Evolutionary conservation across 2,329 filamentous ascomycete genomes (phyloP).

Genomic region (Cadophora sp.): DNA sequence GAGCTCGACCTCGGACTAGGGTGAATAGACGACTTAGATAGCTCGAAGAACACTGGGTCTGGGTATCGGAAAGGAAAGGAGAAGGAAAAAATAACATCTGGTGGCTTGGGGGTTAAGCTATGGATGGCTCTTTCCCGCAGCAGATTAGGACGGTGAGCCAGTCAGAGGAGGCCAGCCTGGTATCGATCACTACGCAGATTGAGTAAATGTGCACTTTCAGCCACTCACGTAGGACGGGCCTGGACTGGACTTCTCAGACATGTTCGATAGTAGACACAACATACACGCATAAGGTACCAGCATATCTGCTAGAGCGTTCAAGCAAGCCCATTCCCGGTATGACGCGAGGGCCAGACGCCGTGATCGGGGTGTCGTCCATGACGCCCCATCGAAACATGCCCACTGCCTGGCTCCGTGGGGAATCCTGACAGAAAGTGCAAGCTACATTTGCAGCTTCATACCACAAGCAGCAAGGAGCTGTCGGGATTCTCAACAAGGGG

Average conservation of each 20-base stretch:
- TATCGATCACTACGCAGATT: constrained; percentile 16
- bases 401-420: neutral
- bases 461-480: constrained; percentile 4
- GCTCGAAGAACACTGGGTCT: constrained; percentile 4
- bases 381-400: neutral
- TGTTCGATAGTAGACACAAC: constrained; percentile 6
- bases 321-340: constrained; percentile 12
- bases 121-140: neutral
- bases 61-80: constrained; percentile 10
- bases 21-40: constrained; percentile 1
- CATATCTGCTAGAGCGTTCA: constrained; percentile 1
- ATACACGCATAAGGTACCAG: neutral
- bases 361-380: constrained; percentile 13
- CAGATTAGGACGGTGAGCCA: constrained; percentile 13
- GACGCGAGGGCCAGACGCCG: constrained; percentile 13
- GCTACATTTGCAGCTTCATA: neutral
- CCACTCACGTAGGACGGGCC: constrained; percentile 15
- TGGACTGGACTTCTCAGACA: neutral
- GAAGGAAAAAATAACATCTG: constrained; percentile 1
- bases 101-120: constrained; percentile 15
- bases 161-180: constrained; percentile 10
- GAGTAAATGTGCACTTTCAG: constrained; percentile 17
- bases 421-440: constrained; percentile 7
- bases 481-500: neutral
- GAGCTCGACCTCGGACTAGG: constrained; percentile 11